phyloP scores from a whole-genome alignment of 805 yeast genomes.

The Yarrowia osloensis region DNA sequence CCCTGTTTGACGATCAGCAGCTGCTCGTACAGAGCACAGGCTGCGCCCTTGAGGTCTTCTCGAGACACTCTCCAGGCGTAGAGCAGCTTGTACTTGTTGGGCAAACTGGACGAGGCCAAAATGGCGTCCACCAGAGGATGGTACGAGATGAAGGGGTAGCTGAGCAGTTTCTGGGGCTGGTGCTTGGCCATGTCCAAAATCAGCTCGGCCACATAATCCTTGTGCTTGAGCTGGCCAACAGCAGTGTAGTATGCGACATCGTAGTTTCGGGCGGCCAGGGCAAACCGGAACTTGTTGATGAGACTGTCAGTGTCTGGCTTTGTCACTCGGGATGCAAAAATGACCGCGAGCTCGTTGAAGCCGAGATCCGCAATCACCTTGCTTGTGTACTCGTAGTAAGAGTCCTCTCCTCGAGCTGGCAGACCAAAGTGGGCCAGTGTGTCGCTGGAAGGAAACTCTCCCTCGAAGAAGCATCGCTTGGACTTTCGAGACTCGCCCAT shows the following conservation, averaged over 20 bases:
- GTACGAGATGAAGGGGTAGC: constrained; percentile 2
- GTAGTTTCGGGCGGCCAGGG: constrained; percentile 22
- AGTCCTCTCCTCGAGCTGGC: background rate
- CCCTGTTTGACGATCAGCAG: background rate
- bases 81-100: constrained; percentile 47
- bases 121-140: constrained; percentile 18
- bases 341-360: background rate
- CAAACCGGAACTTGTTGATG: background rate
- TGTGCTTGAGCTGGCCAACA: background rate
- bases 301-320: background rate
- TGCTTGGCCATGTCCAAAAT: constrained; percentile 18
- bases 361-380: background rate
- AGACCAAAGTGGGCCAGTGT: constrained; percentile 1
- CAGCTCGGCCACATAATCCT: background rate
- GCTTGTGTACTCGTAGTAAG: constrained; percentile 1
- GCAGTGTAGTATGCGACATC: constrained; percentile 27
- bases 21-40: constrained; percentile 36
- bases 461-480: constrained; percentile 12
- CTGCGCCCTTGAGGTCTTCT: constrained; percentile 46
- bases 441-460: background rate
- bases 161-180: constrained; percentile 6
- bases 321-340: background rate
- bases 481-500: constrained; percentile 21
- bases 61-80: constrained; percentile 53
- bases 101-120: background rate